phyloP scores from a whole-genome alignment of 179 eudicot species.

The Beta macrorhiza region DNA sequence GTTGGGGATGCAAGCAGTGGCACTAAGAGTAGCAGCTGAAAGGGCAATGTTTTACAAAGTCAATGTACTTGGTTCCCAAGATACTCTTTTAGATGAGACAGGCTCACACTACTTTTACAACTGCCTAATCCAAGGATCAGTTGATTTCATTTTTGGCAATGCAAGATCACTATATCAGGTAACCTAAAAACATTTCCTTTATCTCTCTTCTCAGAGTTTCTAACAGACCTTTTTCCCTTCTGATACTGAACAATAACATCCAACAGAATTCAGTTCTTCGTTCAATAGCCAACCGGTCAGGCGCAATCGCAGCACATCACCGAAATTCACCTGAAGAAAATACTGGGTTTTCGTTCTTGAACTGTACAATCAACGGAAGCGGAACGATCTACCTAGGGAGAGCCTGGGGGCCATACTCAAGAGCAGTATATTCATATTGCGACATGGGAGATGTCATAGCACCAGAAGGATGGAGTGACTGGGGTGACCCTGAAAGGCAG shows the following conservation, averaged over 20 bases:
- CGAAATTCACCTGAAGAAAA: constrained; percentile 49
- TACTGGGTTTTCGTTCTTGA: constrained; percentile 72
- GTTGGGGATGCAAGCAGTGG: constrained; percentile 77
- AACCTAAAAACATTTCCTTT: not conserved
- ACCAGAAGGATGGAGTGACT: constrained; percentile 61
- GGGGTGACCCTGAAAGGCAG: constrained; percentile 44
- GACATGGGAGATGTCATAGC: constrained; percentile 41
- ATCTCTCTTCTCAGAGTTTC: not conserved
- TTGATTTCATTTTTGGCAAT: constrained; percentile 86
- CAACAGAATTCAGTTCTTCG: constrained; percentile 59
- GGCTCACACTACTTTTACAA: constrained; percentile 69
- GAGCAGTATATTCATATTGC: constrained; percentile 54
- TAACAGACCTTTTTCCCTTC: not conserved
- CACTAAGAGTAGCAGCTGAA: constrained; percentile 60
- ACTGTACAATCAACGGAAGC: constrained; percentile 61
- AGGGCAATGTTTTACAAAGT: constrained; percentile 64
- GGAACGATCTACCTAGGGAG: constrained; percentile 62
- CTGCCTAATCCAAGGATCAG: constrained; percentile 69
- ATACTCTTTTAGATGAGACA: constrained; percentile 67
- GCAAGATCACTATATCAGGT: constrained; percentile 84
- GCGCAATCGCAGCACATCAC: constrained; percentile 86
- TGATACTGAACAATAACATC: not conserved
- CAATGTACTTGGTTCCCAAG: constrained; percentile 68
- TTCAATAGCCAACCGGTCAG: constrained; percentile 50
- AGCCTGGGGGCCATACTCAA: constrained; percentile 68